Percentiles rank a stretch among this genome's conserved stretches.
These are phyloP conservation scores for Blastocystis hominis DNA, from an alignment of 352 stramenopile genomes.

Conservation along the genomic window DNA sequence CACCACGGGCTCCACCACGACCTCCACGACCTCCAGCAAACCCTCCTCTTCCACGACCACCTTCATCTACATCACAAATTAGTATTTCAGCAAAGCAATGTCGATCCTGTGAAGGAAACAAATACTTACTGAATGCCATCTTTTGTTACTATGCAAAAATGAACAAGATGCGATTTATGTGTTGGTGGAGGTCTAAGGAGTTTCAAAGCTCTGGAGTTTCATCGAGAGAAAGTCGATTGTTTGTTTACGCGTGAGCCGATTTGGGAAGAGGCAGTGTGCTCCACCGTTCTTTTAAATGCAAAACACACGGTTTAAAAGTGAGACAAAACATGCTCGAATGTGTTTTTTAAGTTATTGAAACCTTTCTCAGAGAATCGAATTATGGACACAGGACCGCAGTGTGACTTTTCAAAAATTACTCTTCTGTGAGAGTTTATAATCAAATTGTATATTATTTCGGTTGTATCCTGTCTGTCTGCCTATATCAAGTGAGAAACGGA, in stretches of 20 bases:
- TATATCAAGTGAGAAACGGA: neutral
- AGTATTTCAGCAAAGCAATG: neutral
- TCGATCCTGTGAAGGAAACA: neutral
- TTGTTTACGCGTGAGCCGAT: too few relatives aligned
- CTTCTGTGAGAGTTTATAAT: too few relatives aligned
- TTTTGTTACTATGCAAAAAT: neutral
- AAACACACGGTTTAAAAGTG: too few relatives aligned
- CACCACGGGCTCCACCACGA: conserved; percentile 52
- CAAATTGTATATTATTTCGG: too few relatives aligned
- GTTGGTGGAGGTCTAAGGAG: neutral
- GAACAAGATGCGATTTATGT: conserved; percentile 15
- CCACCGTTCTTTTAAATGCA: too few relatives aligned
- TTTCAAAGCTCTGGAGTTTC: neutral
- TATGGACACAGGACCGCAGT: too few relatives aligned
- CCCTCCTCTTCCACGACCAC: conserved; percentile 61
- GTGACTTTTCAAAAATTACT: too few relatives aligned
- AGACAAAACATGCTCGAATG: too few relatives aligned
- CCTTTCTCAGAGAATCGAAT: too few relatives aligned
- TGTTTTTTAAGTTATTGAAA: too few relatives aligned
- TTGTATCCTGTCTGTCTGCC: too few relatives aligned
- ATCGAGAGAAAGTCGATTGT: neutral
- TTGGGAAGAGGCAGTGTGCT: too few relatives aligned
- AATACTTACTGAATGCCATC: conserved; percentile 52
- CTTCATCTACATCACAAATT: conserved; percentile 59
- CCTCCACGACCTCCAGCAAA: conserved; percentile 47